A percentile compares a stretch with the other conserved stretches of the same genome.
Evolutionary conservation across 805 yeast species (phyloP).

Genomic region (Cephaloascus fragrans): DNA sequence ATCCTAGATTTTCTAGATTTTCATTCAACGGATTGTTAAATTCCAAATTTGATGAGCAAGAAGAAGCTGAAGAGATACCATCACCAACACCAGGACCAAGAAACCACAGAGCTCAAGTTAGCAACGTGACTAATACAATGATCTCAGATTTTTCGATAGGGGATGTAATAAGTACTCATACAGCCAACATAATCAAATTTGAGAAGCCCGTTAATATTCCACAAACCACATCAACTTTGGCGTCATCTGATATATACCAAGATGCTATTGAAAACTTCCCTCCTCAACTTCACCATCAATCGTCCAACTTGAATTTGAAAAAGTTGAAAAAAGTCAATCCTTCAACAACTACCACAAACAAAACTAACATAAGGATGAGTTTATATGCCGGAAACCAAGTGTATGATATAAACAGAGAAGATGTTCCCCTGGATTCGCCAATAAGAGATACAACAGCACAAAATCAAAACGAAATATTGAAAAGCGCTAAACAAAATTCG

Average conservation of each 20-base stretch:
- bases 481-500: not conserved
- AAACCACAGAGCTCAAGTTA: too few species aligned
- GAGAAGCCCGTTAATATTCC: not conserved
- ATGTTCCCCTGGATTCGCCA: too few species aligned
- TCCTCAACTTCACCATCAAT: not conserved
- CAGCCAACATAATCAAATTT: not conserved
- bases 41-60: constrained; percentile 4
- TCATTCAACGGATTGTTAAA: constrained; percentile 27
- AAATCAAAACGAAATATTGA: not conserved
- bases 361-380: not conserved
- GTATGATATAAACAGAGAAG: not conserved
- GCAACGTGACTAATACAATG: too few species aligned
- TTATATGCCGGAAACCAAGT: not conserved
- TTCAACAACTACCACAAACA: too few species aligned
- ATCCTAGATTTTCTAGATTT: constrained; percentile 30
- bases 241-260: not conserved
- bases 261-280: not conserved
- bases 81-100: constrained; percentile 1
- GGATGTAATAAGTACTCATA: not conserved
- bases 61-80: constrained; percentile 1
- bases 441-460: not conserved
- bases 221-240: not conserved
- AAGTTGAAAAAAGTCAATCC: not conserved
- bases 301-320: not conserved
- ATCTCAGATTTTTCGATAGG: constrained; percentile 1